phyloP scores from a whole-genome alignment of 2,329 filamentous ascomycete species.

The Cladophialophora immunda region DNA sequence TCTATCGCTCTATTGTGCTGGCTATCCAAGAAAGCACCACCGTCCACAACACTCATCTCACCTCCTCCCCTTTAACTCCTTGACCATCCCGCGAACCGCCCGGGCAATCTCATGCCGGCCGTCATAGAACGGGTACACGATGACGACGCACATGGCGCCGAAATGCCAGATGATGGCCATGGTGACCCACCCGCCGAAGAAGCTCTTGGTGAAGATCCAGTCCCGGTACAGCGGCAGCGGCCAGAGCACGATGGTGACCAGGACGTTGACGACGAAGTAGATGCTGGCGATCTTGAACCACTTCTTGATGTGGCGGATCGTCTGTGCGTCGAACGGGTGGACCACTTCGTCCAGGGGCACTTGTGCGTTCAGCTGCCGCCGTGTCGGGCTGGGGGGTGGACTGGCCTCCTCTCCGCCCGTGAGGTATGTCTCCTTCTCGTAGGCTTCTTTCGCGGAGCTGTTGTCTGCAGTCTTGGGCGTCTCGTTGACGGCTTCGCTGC shows the following conservation, averaged over 20 bases:
- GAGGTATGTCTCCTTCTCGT: constrained; percentile 22
- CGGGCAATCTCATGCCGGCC: constrained; percentile 30
- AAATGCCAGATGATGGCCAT: constrained; percentile 39
- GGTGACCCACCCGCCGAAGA: constrained; percentile 37
- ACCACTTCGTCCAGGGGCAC: constrained; percentile 32
- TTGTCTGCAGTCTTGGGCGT: background rate
- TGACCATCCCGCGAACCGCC: constrained; percentile 27
- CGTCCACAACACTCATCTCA: background rate
- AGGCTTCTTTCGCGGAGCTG: background rate
- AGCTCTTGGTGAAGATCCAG: constrained; percentile 38
- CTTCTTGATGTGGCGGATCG: constrained; percentile 36
- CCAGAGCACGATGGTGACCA: constrained; percentile 40
- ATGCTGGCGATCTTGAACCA: constrained; percentile 39
- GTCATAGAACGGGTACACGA: constrained; percentile 37
- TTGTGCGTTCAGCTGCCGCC: background rate
- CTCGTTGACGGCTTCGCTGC: constrained; percentile 26
- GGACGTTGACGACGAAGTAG: constrained; percentile 39
- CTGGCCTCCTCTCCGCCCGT: constrained; percentile 4
- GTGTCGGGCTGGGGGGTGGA: background rate
- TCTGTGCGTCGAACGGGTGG: constrained; percentile 37
- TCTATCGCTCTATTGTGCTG: no score
- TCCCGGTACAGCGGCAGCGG: constrained; percentile 38
- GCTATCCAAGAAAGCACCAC: no score
- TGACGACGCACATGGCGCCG: constrained; percentile 33
- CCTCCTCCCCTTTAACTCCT: constrained; percentile 15